These are phyloP conservation scores for Furcasterigmium sp. DNA, from an alignment of 2,329 filamentous ascomycete species.

Conservation along the genomic window DNA sequence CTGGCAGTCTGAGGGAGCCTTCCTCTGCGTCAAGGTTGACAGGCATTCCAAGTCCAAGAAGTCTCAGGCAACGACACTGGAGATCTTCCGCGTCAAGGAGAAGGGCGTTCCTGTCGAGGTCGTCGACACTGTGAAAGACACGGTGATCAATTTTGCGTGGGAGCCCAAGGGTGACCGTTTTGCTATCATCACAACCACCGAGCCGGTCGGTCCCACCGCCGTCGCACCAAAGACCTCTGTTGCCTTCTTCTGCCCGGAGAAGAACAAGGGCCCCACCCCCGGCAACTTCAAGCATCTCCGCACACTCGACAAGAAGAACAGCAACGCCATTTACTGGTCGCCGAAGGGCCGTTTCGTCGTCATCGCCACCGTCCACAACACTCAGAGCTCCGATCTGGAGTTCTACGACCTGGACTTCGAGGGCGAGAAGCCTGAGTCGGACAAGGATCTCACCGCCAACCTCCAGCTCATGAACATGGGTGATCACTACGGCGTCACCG, in stretches of 20 bases:
- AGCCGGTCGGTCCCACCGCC: conserved; percentile 70
- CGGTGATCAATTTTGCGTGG: conserved; percentile 99
- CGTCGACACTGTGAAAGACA: conserved; percentile 95
- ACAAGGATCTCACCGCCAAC: conserved; percentile 93
- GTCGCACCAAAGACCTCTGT: conserved; percentile 92
- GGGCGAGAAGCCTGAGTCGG: conserved; percentile 86
- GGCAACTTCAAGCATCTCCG: conserved; percentile 97
- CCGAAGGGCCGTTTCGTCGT: conserved; percentile 93
- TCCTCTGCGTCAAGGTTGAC: conserved; percentile 98
- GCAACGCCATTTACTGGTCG: conserved; percentile 99
- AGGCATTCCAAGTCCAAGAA: conserved; percentile 99
- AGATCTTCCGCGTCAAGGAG: conserved; percentile 96
- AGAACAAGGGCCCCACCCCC: conserved; percentile 71
- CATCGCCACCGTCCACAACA: conserved; percentile 85
- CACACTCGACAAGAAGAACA: conserved; percentile 98
- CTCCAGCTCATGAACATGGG: conserved; percentile 88
- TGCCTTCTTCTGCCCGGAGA: conserved; percentile 95
- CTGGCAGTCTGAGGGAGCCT: conserved; percentile 93
- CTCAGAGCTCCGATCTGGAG: conserved; percentile 91
- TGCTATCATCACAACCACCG: conserved; percentile 91
- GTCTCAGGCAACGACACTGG: conserved; percentile 90
- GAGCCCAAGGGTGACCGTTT: conserved; percentile 97
- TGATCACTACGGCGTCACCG: conserved; percentile 96
- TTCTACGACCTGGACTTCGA: conserved; percentile 98
- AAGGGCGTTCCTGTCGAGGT: conserved; percentile 98